A percentile compares a stretch with the other conserved stretches of the same genome.
Evolutionary conservation across 176 grass and related monocot genomes (phyloP).

Genomic region (Eragrostis curvula): DNA sequence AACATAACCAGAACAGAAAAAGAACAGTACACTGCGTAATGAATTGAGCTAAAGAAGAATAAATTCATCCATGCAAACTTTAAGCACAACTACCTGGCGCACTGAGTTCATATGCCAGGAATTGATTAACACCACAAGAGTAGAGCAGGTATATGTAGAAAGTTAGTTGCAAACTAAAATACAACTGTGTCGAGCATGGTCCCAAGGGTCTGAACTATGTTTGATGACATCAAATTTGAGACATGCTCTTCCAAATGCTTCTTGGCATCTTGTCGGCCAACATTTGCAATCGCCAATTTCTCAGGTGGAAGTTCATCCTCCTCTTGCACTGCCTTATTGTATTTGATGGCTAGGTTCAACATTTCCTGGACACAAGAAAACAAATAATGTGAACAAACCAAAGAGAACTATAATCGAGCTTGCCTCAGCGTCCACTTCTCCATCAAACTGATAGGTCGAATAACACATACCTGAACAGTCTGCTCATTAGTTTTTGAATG

Average conservation of each 20-base stretch:
- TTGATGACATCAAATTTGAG: slow-evolving; percentile 96
- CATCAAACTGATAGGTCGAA: neutral
- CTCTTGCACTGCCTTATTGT: slow-evolving; percentile 98
- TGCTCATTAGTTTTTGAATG: slow-evolving; percentile 96
- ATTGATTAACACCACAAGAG: slow-evolving; percentile 7
- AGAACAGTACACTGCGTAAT: neutral
- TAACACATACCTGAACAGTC: slow-evolving; percentile 75
- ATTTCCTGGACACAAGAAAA: slow-evolving; percentile 71
- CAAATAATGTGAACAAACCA: slow-evolving; percentile 15
- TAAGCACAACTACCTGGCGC: neutral
- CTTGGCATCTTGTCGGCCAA: slow-evolving; percentile 92
- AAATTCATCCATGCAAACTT: neutral
- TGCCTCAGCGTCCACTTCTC: neutral
- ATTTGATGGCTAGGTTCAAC: slow-evolving; percentile 92
- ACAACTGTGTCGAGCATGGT: slow-evolving; percentile 97
- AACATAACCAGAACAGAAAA: neutral
- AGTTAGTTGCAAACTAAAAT: slow-evolving; percentile 54
- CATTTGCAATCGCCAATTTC: slow-evolving; percentile 95
- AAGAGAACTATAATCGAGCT: neutral
- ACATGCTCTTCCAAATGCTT: slow-evolving; percentile 99
- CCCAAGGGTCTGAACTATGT: slow-evolving; percentile 95
- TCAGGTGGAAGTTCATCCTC: slow-evolving; percentile 96
- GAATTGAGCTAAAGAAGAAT: neutral
- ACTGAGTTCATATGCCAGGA: neutral
- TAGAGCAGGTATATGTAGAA: neutral